A percentile compares a stretch with the other conserved stretches of the same genome.
These are phyloP conservation scores for Amylocarpus encephaloides DNA, from an alignment of 2,329 filamentous ascomycete genomes.

Conservation along the genomic window DNA sequence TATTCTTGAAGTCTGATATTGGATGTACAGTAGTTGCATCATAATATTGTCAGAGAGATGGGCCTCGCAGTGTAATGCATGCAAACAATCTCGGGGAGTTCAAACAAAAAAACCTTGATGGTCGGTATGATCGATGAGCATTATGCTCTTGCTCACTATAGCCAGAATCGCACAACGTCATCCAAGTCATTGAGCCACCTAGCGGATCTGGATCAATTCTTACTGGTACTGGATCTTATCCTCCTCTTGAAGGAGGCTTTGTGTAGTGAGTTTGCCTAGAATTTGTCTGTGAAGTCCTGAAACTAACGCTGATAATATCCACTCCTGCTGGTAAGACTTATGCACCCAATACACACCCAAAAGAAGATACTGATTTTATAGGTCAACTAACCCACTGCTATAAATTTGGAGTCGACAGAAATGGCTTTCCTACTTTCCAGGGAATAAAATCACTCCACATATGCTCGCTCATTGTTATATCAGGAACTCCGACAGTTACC, in stretches of 20 bases:
- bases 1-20: slow-evolving; percentile 31
- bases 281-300: background rate
- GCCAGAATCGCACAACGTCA: slow-evolving; percentile 35
- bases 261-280: slow-evolving; percentile 31
- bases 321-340: slow-evolving; percentile 28
- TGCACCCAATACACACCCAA: background rate
- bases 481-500: slow-evolving; percentile 33
- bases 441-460: background rate
- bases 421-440: slow-evolving; percentile 31
- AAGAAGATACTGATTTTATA: background rate
- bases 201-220: slow-evolving; percentile 37
- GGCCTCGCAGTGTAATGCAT: slow-evolving; percentile 28
- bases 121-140: background rate
- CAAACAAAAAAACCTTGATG: slow-evolving; percentile 29
- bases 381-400: slow-evolving; percentile 28
- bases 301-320: slow-evolving; percentile 23
- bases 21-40: slow-evolving; percentile 27
- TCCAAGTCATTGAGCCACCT: slow-evolving; percentile 39
- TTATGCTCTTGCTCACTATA: background rate
- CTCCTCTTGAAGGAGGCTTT: slow-evolving; percentile 43
- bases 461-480: background rate
- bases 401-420: slow-evolving; percentile 31
- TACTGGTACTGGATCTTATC: slow-evolving; percentile 42
- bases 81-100: slow-evolving; percentile 32
- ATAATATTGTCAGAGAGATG: background rate